A percentile compares a stretch with the other conserved stretches of the same genome.
phyloP scores from a whole-genome alignment of 805 yeast species.

The Cyberlindnera mrakii region DNA sequence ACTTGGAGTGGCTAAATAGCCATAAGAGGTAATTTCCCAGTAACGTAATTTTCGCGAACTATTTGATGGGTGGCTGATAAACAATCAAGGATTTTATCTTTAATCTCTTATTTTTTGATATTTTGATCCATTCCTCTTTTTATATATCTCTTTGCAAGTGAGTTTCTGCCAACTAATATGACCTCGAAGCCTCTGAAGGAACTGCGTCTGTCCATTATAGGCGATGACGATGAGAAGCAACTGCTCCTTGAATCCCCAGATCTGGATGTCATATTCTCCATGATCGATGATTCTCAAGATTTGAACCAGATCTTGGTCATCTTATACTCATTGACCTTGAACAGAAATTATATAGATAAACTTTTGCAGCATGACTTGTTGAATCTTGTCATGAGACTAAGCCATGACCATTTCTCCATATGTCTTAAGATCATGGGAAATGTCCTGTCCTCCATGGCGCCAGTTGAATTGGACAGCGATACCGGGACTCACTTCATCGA shows the following conservation, averaged over 20 bases:
- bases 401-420: too few species aligned
- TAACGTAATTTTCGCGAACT: too few species aligned
- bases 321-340: constrained; percentile 18
- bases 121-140: too few species aligned
- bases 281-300: constrained; percentile 1
- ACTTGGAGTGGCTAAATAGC: background rate
- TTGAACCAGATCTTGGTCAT: constrained; percentile 18
- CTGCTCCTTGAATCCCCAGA: constrained; percentile 6
- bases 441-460: too few species aligned
- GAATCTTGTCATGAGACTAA: background rate
- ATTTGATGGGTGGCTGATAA: too few species aligned
- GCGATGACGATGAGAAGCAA: constrained; percentile 20
- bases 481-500: too few species aligned
- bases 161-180: background rate
- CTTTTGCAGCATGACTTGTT: background rate
- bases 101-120: too few species aligned
- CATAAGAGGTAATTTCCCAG: too few species aligned
- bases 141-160: too few species aligned
- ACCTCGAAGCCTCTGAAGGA: constrained; percentile 8
- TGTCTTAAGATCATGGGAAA: too few species aligned
- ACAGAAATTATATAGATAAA: background rate
- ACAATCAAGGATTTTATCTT: too few species aligned
- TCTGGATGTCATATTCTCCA: constrained; percentile 3
- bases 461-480: too few species aligned
- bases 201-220: constrained; percentile 16